These are phyloP conservation scores for Ogataea saltuana DNA, from an alignment of 805 yeast species.

Conservation along the genomic window DNA sequence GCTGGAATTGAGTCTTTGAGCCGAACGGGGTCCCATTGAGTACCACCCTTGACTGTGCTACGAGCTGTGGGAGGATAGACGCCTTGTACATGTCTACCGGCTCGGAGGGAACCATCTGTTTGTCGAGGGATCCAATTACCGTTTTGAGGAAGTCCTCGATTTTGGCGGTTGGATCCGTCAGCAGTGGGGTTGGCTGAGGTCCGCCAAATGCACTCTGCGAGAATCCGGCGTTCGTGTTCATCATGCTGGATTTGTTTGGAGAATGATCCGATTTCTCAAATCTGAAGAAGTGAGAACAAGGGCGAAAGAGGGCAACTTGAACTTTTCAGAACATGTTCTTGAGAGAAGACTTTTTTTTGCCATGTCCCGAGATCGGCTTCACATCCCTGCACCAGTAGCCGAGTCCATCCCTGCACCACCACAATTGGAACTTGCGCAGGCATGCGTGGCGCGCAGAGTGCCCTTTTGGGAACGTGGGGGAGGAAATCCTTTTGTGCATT, in stretches of 20 bases:
- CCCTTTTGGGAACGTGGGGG: constrained; percentile 2
- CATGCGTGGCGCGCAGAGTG: not conserved
- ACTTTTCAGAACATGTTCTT: too few species aligned
- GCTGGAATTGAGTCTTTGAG: constrained; percentile 53
- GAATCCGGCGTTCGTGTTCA: constrained; percentile 5
- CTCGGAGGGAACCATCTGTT: constrained; percentile 20
- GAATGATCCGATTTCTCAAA: too few species aligned
- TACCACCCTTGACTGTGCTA: constrained; percentile 52
- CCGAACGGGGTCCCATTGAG: constrained; percentile 60
- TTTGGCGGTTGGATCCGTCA: constrained; percentile 24
- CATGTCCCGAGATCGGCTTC: too few species aligned
- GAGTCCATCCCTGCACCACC: not conserved
- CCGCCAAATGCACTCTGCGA: constrained; percentile 3
- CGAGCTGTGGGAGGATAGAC: constrained; percentile 46
- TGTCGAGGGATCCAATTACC: constrained; percentile 31
- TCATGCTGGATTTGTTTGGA: not conserved
- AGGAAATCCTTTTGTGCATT: constrained; percentile 1
- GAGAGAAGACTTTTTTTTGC: too few species aligned
- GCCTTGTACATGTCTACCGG: constrained; percentile 22
- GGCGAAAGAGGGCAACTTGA: too few species aligned
- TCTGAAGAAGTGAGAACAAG: too few species aligned
- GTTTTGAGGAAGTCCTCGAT: constrained; percentile 29
- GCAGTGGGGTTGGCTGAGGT: not conserved
- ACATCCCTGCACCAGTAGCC: too few species aligned
- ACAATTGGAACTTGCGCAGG: too few species aligned